phyloP scores from a whole-genome alignment of 768 basidiomycete species.

The Thelephora ganbajun region DNA sequence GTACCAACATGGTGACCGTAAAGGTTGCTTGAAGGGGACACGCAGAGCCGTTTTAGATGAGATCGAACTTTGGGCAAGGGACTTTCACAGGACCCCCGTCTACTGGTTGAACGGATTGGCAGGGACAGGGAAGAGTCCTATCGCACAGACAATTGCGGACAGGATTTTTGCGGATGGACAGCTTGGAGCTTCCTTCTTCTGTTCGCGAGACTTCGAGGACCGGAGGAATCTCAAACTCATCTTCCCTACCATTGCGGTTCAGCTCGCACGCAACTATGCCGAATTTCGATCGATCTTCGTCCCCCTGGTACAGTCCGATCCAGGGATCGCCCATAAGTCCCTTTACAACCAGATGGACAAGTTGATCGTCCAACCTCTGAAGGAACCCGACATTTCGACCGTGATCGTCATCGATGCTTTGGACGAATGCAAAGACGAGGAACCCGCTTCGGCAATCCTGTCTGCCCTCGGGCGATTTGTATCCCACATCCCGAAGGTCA shows the following conservation, averaged over 20 bases:
- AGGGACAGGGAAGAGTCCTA: conserved; percentile 6
- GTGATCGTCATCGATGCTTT: conserved; percentile 9
- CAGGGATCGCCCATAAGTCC: neutral
- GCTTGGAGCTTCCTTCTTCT: conserved; percentile 9
- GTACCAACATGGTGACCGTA: neutral
- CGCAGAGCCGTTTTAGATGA: conserved; percentile 11
- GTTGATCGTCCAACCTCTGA: conserved; percentile 6
- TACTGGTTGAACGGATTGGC: conserved; percentile 8
- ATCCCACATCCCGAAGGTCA: neutral
- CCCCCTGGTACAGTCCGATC: conserved; percentile 8
- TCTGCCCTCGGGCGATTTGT: neutral
- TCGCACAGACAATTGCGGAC: conserved; percentile 5
- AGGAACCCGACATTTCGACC: conserved; percentile 4
- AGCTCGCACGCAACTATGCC: conserved; percentile 1
- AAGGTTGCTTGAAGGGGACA: conserved; percentile 11
- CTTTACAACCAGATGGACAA: conserved; percentile 6
- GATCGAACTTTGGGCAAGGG: conserved; percentile 11
- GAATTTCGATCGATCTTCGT: conserved; percentile 7
- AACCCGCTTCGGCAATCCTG: conserved; percentile 4
- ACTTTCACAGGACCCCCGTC: conserved; percentile 5
- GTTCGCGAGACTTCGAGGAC: conserved; percentile 6
- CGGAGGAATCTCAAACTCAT: conserved; percentile 5
- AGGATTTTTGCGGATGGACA: neutral
- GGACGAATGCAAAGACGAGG: conserved; percentile 8
- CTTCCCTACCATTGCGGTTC: conserved; percentile 7